Base-by-base conservation (phyloP, 805 yeast species). In the Candida mattraensis region DNA sequence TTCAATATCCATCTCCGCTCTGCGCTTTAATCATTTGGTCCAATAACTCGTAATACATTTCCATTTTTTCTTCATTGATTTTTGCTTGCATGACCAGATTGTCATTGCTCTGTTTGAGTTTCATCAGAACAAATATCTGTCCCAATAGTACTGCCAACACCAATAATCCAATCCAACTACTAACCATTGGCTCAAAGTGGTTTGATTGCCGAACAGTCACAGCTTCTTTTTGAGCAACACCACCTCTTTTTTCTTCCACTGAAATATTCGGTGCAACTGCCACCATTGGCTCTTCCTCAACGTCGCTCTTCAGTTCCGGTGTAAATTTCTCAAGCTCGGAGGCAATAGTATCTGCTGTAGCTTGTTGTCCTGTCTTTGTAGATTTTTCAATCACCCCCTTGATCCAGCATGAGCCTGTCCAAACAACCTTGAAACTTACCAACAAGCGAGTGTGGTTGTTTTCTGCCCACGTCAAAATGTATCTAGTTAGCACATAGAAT, bases 371-470 rank as follows among this genome's bases (percentile, higher is more conserved):
- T 21, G 80, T 76, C 29, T 70, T 64, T 10, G 95, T 81, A 38
- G 89, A 89, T 44, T 80, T 82, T 55, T 93, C 98, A 44, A 93
- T 83, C 36, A 95, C 80, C 10, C 84, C 74, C 57, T 87, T 89
- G 52, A 93, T 76, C 97, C 97, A 93, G 41, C 95, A 83, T 34
- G 83, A 74, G 3, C 93, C 95, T 0, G 83, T 76, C 99, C 99
- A 93, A 29, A 84, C 82, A 25, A 91, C 73, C 66, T 77, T 76
- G 57, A 74, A 85, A n/a, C 88, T 74, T n/a, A 84, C 61, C 28
- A 64, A 64, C 24, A 93, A 49, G 30, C 68, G 64, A 4, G 95
- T 82, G 16, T 64, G 57, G 51, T 82, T 85, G 18, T 69, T 60
- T 7, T 66, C 68, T 0, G 70, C 87, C 98, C 99, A 93, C 3